Conservation (phyloP, 2,329 filamentous ascomycete genomes). For the Colletotrichum chrysophilum region DNA sequence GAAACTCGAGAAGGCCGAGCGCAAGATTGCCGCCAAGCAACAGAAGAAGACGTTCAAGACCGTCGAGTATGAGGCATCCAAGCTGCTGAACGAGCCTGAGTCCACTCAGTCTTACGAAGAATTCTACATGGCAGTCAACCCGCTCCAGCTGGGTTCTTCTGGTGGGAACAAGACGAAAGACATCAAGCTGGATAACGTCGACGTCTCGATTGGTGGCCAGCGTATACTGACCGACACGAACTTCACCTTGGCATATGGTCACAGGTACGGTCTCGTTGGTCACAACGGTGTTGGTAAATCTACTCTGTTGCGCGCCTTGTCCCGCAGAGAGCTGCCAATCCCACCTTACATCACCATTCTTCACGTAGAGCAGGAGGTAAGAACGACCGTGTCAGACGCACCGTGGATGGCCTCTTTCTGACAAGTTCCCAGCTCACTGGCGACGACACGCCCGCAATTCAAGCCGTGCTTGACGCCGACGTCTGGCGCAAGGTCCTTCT, state of each 20-base stretch:
- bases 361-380: conserved; percentile 95
- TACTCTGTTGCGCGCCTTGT: conserved; percentile 90
- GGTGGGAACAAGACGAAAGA: conserved; percentile 93
- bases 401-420: not conserved
- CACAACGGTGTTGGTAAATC: conserved; percentile 99
- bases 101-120: conserved; percentile 94
- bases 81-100: conserved; percentile 82
- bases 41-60: conserved; percentile 98
- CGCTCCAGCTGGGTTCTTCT: conserved; percentile 80
- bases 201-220: conserved; percentile 88
- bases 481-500: conserved; percentile 98
- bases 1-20: conserved; percentile 98
- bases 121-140: conserved; percentile 99
- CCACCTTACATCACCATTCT: conserved; percentile 98
- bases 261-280: conserved; percentile 95
- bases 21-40: conserved; percentile 97
- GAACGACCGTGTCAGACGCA: conserved; percentile 11
- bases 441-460: conserved; percentile 92
- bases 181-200: conserved; percentile 95
- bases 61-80: conserved; percentile 96
- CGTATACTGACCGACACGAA: conserved; percentile 92
- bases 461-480: conserved; percentile 95
- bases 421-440: conserved; percentile 72
- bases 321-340: conserved; percentile 90
- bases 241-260: conserved; percentile 87